Percentiles rank a stretch among this genome's conserved stretches.
phyloP scores from a whole-genome alignment of 2,329 filamentous ascomycete genomes.

The Exophiala oligosperma region DNA sequence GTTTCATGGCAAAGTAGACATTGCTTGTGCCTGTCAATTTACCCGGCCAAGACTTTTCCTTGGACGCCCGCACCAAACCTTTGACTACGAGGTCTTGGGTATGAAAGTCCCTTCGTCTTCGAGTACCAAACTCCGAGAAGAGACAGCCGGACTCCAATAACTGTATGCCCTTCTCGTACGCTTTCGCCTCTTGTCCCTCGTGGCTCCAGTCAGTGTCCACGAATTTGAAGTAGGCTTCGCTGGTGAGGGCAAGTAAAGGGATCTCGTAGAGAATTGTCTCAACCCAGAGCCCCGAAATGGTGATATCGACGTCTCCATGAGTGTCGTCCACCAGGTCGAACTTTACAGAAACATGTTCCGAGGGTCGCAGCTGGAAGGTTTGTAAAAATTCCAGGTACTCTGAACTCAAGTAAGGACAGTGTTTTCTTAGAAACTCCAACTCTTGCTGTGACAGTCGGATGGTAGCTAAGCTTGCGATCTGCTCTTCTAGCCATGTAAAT shows the following conservation, averaged over 20 bases:
- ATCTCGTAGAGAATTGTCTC: conserved; percentile 99
- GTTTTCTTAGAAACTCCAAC: conserved; percentile 71
- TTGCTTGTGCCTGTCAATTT: conserved; percentile 89
- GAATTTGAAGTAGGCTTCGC: conserved; percentile 96
- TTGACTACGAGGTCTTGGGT: conserved; percentile 90
- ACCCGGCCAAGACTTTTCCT: conserved; percentile 65
- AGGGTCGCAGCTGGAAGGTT: conserved; percentile 76
- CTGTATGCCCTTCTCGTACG: conserved; percentile 74
- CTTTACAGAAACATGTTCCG: conserved; percentile 72
- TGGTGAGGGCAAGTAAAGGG: conserved; percentile 84
- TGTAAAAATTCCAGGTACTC: conserved; percentile 80
- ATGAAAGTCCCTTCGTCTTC: conserved; percentile 87
- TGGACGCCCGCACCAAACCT: conserved; percentile 76
- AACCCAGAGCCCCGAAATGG: conserved; percentile 80
- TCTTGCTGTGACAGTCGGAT: conserved; percentile 79
- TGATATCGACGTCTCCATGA: conserved; percentile 73
- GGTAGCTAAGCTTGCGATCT: conserved; percentile 82
- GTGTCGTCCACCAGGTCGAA: conserved; percentile 67
- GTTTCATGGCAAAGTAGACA: conserved; percentile 94
- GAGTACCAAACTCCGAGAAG: conserved; percentile 91
- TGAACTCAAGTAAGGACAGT: conserved; percentile 76
- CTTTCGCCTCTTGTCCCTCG: conserved; percentile 79
- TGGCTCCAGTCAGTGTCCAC: conserved; percentile 92
- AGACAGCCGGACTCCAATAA: conserved; percentile 81
- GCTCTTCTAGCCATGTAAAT: conserved; percentile 79